Evolutionary conservation across 139 green algal species (phyloP), one percentile per base, ranked within the genome.

Genomic region (Astrephomene gubernaculifera): DNA sequence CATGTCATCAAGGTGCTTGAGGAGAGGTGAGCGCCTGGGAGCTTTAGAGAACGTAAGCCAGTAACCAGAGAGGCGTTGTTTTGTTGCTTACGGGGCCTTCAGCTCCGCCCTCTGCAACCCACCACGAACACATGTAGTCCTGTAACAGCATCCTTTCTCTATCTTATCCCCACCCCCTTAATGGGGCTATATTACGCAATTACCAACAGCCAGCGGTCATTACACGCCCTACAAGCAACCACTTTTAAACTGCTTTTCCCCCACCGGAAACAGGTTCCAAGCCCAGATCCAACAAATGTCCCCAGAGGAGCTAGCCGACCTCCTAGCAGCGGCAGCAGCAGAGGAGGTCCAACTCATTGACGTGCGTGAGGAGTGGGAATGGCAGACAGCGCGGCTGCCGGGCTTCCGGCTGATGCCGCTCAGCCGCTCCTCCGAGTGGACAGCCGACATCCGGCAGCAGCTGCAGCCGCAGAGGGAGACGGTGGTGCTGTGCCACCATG

Each of bases 401-500:
- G 70, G 71, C 73, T 90, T 90, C 87, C 73, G 71, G 87, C 74
- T 88, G 12, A 29, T 85, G 63, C 84, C 74, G 38, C 64, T 85
- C 63, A 80, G 44, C n/a, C 8, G 2, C 33, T 82, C 87, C 61
- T 38, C n/a, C 64, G 41, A 39, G 24, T 79, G 73, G 93, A 73
- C 82, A 9, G 41, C 76, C 29, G 81, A 65, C 12, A 69, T 93
- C 43, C 33, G 49, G 5, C 29, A 85, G 22, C 49, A 82, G 6
- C 79, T 98, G 64, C 92, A 98, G 84, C 83, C 88, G 4, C 33
- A 88, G 5, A 92, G 91, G 54, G 82, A 95, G 64, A 96, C 93
- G 5, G 80, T 96, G 27, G 89, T 96, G n/a, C 86, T 98, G 83
- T 98, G 95, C 87, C 95, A 98, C 81, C 95, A 98, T 73, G 95